Evolutionary conservation across 768 basidiomycete genomes (phyloP).

Genomic region (Agrocybe praecox): DNA sequence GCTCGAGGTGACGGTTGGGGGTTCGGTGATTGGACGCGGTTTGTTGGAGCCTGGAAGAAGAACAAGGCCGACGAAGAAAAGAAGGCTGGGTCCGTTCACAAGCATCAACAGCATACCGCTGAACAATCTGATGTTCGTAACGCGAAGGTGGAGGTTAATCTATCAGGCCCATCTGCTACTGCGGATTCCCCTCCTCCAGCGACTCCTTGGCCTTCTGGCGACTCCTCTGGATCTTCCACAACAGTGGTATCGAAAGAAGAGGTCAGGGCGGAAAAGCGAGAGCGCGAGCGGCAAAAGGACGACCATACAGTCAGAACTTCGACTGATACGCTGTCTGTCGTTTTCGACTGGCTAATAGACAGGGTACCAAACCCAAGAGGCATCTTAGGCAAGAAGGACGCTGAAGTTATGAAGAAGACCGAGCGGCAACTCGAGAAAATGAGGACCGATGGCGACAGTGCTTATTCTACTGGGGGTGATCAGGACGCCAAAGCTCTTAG

Average conservation of each 20-base stretch:
- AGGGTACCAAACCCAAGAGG: constrained; percentile 51
- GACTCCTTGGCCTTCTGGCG: not conserved
- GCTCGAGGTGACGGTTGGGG: constrained; percentile 41
- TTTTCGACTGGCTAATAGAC: constrained; percentile 82
- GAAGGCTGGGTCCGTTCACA: constrained; percentile 5
- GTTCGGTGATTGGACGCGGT: constrained; percentile 63
- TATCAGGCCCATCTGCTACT: not conserved
- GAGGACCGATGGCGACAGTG: too few species aligned
- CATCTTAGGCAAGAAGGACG: constrained; percentile 8
- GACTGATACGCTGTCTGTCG: constrained; percentile 71
- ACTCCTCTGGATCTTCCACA: not conserved
- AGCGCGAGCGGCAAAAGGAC: constrained; percentile 22
- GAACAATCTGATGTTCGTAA: not conserved
- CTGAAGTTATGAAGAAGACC: not conserved
- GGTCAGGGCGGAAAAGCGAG: constrained; percentile 16
- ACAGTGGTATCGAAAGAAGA: not conserved
- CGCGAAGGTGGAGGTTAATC: too few species aligned
- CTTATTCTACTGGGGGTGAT: not conserved
- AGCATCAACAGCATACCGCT: not conserved
- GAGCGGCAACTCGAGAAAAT: too few species aligned
- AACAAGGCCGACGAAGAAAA: constrained; percentile 34
- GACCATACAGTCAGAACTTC: constrained; percentile 51
- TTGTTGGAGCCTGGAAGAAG: constrained; percentile 63
- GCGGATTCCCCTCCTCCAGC: not conserved
- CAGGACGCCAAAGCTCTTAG: not conserved